Evolutionary conservation across 768 basidiomycete genomes (phyloP).

Genomic region (Rossbeevera mucosa): DNA sequence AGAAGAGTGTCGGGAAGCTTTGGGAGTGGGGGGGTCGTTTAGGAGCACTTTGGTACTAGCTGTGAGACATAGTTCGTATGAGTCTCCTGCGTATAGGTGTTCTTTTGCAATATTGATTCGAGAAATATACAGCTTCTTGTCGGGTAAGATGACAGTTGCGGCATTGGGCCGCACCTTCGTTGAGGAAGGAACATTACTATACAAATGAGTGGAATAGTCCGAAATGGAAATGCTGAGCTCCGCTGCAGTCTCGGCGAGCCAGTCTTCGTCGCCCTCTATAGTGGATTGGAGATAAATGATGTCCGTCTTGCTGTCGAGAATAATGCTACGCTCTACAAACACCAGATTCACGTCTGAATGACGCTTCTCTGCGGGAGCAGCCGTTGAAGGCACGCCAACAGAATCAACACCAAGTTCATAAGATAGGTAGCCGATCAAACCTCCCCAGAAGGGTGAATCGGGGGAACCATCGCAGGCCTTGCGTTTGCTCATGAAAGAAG

Average conservation of each 20-base stretch:
- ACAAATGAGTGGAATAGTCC: constrained; percentile 9
- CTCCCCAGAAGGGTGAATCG: constrained; percentile 79
- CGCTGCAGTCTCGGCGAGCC: constrained; percentile 47
- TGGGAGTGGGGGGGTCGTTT: constrained; percentile 29
- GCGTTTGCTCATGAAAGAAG: constrained; percentile 57
- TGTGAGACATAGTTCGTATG: constrained; percentile 91
- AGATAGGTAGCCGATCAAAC: constrained; percentile 70
- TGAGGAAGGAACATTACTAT: constrained; percentile 21
- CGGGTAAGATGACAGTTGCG: constrained; percentile 47
- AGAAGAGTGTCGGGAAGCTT: constrained; percentile 15
- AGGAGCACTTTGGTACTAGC: constrained; percentile 59
- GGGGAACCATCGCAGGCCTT: constrained; percentile 44
- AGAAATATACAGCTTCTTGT: constrained; percentile 56
- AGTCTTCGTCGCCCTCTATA: constrained; percentile 50
- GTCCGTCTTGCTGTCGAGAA: constrained; percentile 53
- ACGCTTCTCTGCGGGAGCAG: constrained; percentile 22
- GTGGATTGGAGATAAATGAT: constrained; percentile 63
- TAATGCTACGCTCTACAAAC: constrained; percentile 75
- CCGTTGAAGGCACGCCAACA: constrained; percentile 42
- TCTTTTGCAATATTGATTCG: constrained; percentile 70
- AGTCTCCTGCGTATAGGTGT: constrained; percentile 75
- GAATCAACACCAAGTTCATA: constrained; percentile 72
- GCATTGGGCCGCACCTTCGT: constrained; percentile 20
- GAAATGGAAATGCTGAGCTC: constrained; percentile 14
- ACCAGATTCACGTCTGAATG: constrained; percentile 74